phyloP scores from a whole-genome alignment of 257 asterid genomes.

The Nicotiana tomentosiformis region DNA sequence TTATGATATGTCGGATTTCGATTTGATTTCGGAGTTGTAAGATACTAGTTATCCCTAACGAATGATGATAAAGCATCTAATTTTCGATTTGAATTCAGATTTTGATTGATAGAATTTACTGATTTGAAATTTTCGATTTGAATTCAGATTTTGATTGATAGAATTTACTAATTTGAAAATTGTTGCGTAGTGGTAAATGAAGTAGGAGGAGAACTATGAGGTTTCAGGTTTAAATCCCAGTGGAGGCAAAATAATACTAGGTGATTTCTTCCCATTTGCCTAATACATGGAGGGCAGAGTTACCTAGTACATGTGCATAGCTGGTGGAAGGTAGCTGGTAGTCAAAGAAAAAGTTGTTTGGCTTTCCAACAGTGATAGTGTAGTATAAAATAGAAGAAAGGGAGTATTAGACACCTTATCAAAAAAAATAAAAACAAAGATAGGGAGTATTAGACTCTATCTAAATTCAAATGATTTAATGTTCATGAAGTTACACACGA shows the following conservation, averaged over 20 bases:
- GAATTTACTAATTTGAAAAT: background rate
- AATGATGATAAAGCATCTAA: no score
- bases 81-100: no score
- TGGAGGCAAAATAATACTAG: background rate
- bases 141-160: background rate
- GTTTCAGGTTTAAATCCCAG: no score
- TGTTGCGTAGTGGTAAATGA: background rate
- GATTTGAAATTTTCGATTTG: background rate
- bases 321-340: no score
- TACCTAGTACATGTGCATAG: background rate
- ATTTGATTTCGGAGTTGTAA: background rate
- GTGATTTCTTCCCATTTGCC: background rate
- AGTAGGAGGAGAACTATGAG: background rate
- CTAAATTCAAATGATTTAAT: background rate
- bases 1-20: background rate
- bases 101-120: no score
- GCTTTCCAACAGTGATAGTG: background rate
- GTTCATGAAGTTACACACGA: background rate
- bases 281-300: background rate
- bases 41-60: no score
- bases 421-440: no score
- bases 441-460: background rate
- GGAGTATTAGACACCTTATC: background rate
- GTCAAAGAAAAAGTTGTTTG: background rate
- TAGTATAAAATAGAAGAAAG: background rate